Evolutionary conservation across 192 early-diverging fungal genomes (phyloP), one percentile per base, ranked within the genome.

Genomic region (Backusella sp.): DNA sequence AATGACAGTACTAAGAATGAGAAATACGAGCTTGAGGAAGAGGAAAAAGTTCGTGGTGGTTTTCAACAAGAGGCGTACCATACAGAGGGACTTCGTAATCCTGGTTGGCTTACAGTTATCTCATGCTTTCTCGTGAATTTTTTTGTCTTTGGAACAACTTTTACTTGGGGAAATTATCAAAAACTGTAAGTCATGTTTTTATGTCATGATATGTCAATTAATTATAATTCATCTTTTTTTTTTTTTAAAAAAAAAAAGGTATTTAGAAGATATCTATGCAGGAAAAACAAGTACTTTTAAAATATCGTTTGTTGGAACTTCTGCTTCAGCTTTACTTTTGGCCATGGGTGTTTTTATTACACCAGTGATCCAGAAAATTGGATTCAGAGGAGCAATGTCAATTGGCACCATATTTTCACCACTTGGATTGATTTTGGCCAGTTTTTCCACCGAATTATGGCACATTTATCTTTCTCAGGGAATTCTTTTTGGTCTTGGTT

Each of bases 401-500:
- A 76, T 79, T 37, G 81, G 81, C 17, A 46, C 76, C 8, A 44
- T 83, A 30, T 46, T 84, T 46, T 66, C 85, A 77, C 79, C 86
- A n/a, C 21, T 91, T 1, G 90, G 90, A 17, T 77, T 90, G 37
- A 74, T 91, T 9, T 76, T 90, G 6, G 87, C 89, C 12, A 88
- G 87, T 37, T 92, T 90, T 74, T 79, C 88, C 12, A 91, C 84
- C 12, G 73, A 87, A 67, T 76, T 90, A 0, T 93, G 92, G 92
- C 89, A 91, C 59, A 76, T 93, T 21, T 92, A 89, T 53, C 70
- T 93, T 11, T 77, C 90, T 0, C 87, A 92, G 44, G 92, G 92
- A n/a, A 66, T 92, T 30, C 66, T 93, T 28, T 91, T 85, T 73
- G 91, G 92, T 26, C 4, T 89, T 17, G 91, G 91, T 15, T 77